Base-by-base conservation (phyloP, 2,329 filamentous ascomycete genomes). In the Zarea fungicola region DNA sequence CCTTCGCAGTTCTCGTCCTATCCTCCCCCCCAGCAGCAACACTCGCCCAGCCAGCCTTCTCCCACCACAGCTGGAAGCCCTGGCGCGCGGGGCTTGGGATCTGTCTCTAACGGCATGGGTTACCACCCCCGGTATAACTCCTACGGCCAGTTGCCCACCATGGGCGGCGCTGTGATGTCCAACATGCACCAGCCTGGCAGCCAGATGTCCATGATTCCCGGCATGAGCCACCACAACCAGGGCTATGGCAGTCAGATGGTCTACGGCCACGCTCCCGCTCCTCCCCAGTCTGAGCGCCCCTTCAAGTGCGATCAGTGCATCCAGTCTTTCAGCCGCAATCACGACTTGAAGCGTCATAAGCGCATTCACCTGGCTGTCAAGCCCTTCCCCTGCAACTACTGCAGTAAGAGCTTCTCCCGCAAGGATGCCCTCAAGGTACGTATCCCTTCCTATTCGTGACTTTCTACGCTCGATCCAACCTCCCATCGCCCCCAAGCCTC, bases 351-450 rank as follows among this genome's bases (percentile, higher is more conserved):
- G 70, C 80, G 93, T 44, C 93, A 99, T 66, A 96, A 96, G 74
- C 76, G 90, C 42, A 97, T 97, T 51, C 93, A 99, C 67, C 70
- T 97, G 50, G 88, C 90, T 0, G 89, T 97, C 34, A 99, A 99
- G 74, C 93, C 93, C 0, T 97, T 92, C 65, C 91, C 91, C 0
- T 99, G 93, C 65, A 81, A 75, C 6, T 85, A 86, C 61, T 99
- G 93, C 64, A 90, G 95, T 53, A 97, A 97, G 78, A 93, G 88
- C 64, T 99, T 99, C 62, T 96, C 91, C 3, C 79, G 93, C 52
- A 97, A 97, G 65, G 93, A 97, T 67, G 93, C 93, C 9, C 74
- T 99, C 25, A 97, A 97, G 87, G 93, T 97, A 72, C 60, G 81
- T 54, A 44, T 22, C 31, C 18, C 13, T 11, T 40, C n/a, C n/a